Base-by-base conservation (phyloP, 2,329 filamentous ascomycete species). In the Akanthomyces dipterigenus region DNA sequence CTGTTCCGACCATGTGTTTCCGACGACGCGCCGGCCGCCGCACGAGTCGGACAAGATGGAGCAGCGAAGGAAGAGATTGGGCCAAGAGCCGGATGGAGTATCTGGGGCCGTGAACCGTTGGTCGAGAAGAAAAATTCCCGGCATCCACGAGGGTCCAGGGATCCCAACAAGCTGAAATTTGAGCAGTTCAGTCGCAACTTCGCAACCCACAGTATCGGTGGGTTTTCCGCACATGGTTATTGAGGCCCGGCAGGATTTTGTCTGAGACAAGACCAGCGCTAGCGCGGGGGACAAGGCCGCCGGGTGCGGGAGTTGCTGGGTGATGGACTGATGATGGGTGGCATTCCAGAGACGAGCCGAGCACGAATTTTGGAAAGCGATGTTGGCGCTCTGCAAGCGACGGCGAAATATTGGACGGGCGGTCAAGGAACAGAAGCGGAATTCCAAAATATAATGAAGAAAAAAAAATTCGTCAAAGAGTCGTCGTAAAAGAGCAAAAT, bases 111-210 rank as follows among this genome's bases (percentile, higher is more conserved):
- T 40, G 14, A 24, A 31, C 38, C 38, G 38, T 26, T 42, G 36
- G 34, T 38, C 36, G 20, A 55, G 51, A 40, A 9, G 2, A 31
- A 43, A 54, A 43, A 26, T n/a, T 12, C 38, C 51, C 36, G 22
- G 50, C 50, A 40, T 54, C 50, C 50, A 54, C 36, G 50, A 53
- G 50, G 50, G 50, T 20, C n/a, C 50, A 53, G 50, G 50, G 36
- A 26, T 42, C 51, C 36, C 3, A 18, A 55, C n/a, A 18, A 55
- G 51, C 51, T 55, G 51, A 43, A 18, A 55, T 36, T 38, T 55
- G 51, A 43, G n/a, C 31, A 20, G 14, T 28, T 43, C 38, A 16
- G n/a, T 38, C n/a, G 18, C 20, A 38, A 26, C 31, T 38, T 38
- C n/a, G 18, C 20, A 38, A 26, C 31, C 51, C 51, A 31, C 38